A percentile compares a stretch with the other conserved stretches of the same genome.
Evolutionary conservation across 805 yeast species (phyloP).

Genomic region (Schwanniomyces polymorphus): DNA sequence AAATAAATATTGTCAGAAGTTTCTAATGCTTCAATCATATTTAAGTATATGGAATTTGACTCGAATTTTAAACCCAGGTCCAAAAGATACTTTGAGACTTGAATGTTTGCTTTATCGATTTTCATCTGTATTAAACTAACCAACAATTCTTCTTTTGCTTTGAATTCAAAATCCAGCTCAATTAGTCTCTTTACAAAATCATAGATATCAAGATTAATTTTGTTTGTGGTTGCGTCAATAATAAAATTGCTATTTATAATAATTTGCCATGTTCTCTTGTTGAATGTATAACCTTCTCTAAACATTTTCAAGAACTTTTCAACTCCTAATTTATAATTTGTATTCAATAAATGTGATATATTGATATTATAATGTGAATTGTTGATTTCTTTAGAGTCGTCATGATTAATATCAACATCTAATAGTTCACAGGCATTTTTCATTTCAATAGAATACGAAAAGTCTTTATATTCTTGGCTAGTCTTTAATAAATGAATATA

Average conservation of each 20-base stretch:
- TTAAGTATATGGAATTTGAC: conserved; percentile 5
- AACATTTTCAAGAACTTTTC: conserved; percentile 25
- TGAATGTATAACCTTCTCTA: conserved; percentile 31
- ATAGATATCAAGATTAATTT: conserved; percentile 11
- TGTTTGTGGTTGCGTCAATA: conserved; percentile 15
- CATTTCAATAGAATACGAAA: conserved; percentile 1
- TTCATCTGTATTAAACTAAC: conserved; percentile 16
- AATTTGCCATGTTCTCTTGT: conserved; percentile 28
- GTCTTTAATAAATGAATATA: conserved; percentile 11
- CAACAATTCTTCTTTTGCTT: conserved; percentile 8
- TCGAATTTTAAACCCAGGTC: conserved; percentile 1
- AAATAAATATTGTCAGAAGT: conserved; percentile 21
- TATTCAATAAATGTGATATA: conserved; percentile 25
- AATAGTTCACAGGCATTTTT: conserved; percentile 9
- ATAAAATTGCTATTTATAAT: conserved; percentile 29
- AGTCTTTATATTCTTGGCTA: not conserved
- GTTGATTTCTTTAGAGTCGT: not conserved
- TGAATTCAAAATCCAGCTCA: conserved; percentile 13
- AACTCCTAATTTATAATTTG: conserved; percentile 25
- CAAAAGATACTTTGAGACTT: conserved; percentile 15
- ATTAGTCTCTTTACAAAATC: conserved; percentile 24
- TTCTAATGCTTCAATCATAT: conserved; percentile 5
- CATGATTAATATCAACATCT: conserved; percentile 1
- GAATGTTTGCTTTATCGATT: conserved; percentile 26
- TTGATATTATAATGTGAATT: conserved; percentile 17